Evolutionary conservation across 2,329 filamentous ascomycete species (phyloP), one percentile per base, ranked within the genome.

Genomic region (Thielaviopsis populi): DNA sequence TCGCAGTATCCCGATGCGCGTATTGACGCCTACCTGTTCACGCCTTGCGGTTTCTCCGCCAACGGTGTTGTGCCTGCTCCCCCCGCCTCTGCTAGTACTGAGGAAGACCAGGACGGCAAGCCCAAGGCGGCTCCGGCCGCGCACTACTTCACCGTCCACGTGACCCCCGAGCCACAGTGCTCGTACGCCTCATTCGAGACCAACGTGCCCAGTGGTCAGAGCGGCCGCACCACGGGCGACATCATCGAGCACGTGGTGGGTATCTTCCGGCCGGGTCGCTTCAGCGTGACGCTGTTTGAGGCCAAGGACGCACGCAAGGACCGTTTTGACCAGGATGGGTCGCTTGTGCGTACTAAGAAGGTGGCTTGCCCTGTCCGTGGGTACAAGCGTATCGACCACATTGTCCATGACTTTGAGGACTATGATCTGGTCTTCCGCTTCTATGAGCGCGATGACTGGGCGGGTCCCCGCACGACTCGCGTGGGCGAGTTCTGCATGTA

Each of bases 151-250:
- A 99, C 92, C 0, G 94, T 99, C 27, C 94, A 99, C 72, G 94
- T 99, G 68, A 99, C 94, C 0, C 94, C 94, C 0, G 94, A 99
- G 79, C 90, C 92, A 15, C 85, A 96, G 71, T 99, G 92, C 79
- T 96, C 91, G 4, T 99, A 95, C 73, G 94, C 94, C 42, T 96
- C 91, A 1, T 99, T 99, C 72, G 94, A 99, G 79, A 97, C 94
- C 69, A 99, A 97, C 70, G 92, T 99, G 3, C 94, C 94, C 1
- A 88, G 90, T 30, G 86, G 85, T 4, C 90, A 96, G 76, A 89
- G 84, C 64, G 91, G 91, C 17, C 87, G 91, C 67, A 88, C 91
- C 72, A 96, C 92, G 0, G 84, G 85, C 30, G 92, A 96, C 68
- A 87, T 97, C 66, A 88, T 99, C 67, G 85, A 96, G 74, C 90